Evolutionary conservation across 305 asterid genomes (phyloP).

Genomic region (Fraxinus baroniana): DNA sequence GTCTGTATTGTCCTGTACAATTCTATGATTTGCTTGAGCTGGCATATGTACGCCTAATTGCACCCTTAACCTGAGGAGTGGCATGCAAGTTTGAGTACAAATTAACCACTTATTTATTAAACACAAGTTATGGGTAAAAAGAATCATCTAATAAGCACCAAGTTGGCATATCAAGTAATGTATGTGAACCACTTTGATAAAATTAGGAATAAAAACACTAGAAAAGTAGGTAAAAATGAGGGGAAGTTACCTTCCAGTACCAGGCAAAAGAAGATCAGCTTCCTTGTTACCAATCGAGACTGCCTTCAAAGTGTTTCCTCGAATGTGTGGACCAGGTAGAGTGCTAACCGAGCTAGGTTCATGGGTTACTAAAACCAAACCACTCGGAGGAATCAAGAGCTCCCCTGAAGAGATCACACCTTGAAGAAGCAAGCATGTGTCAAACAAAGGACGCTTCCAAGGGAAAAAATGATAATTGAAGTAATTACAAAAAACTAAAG

Average conservation of each 20-base stretch:
- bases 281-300: conserved; percentile 78
- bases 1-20: conserved; percentile 50
- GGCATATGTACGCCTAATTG: conserved; percentile 99
- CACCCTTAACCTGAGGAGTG: conserved; percentile 70
- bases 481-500: conserved; percentile 5
- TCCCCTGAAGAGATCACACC: conserved; percentile 65
- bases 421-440: conserved; percentile 25
- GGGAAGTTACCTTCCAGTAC: conserved; percentile 76
- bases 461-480: background rate
- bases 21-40: conserved; percentile 80
- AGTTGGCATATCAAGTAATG: background rate
- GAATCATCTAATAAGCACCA: background rate
- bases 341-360: conserved; percentile 74
- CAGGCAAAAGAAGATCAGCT: conserved; percentile 89
- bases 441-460: background rate
- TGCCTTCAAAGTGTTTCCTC: conserved; percentile 83
- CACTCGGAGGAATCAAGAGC: conserved; percentile 75
- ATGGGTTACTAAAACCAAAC: conserved; percentile 87
- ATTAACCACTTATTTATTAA: background rate
- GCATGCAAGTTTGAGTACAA: background rate
- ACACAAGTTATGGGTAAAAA: background rate
- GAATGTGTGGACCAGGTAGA: conserved; percentile 79
- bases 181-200: background rate
- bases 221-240: conserved; percentile 6
- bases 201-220: background rate